Evolutionary conservation across 768 basidiomycete genomes (phyloP).

Genomic region (Filobasidium wieringae): DNA sequence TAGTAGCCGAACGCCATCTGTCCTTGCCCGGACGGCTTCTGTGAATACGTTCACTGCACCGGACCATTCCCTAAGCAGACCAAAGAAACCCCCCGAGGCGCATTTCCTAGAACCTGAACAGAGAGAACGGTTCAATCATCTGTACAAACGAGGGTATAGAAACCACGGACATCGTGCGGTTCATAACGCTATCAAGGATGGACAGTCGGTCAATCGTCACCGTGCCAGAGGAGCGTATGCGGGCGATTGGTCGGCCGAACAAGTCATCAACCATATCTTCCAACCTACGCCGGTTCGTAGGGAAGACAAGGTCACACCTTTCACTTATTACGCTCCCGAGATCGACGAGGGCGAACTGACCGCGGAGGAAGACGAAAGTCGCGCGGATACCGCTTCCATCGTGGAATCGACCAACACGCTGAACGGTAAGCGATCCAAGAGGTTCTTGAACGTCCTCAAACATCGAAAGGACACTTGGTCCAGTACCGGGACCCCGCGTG

Average conservation of each 20-base stretch:
- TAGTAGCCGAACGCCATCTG: background rate
- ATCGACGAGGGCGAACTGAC: background rate
- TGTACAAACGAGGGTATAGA: background rate
- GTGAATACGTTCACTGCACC: background rate
- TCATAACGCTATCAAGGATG: background rate
- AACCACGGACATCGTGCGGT: background rate
- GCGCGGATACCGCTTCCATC: background rate
- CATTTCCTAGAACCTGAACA: constrained; percentile 4
- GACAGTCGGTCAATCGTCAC: background rate
- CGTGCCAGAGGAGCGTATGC: background rate
- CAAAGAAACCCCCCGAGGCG: constrained; percentile 9
- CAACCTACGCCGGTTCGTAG: background rate
- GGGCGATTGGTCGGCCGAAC: constrained; percentile 3
- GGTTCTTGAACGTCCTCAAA: background rate
- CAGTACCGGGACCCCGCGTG: background rate
- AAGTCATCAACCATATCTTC: constrained; percentile 5
- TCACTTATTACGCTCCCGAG: background rate
- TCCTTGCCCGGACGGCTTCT: background rate
- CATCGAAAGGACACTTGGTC: background rate
- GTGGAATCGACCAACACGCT: background rate
- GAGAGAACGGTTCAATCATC: background rate
- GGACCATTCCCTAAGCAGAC: background rate
- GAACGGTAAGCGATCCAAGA: background rate
- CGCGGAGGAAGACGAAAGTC: background rate
- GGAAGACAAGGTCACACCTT: background rate